Evolutionary conservation across 2,329 filamentous ascomycete species (phyloP).

Genomic region (Albophoma yamanashiensis): DNA sequence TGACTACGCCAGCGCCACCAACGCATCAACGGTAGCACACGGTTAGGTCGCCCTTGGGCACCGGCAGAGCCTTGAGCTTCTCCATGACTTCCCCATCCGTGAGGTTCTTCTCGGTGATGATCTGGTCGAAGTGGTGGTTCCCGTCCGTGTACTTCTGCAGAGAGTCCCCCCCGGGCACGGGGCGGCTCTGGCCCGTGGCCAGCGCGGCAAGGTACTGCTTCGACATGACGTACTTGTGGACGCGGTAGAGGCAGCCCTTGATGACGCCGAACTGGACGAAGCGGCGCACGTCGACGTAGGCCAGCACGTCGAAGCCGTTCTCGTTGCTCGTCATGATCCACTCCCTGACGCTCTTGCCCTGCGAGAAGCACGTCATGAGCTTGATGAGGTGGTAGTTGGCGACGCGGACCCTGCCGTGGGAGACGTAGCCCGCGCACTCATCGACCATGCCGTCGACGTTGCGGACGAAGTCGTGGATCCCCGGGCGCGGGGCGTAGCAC

Average conservation of each 20-base stretch:
- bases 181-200: slow-evolving; percentile 40
- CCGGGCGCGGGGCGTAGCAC: slow-evolving; percentile 73
- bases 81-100: slow-evolving; percentile 61
- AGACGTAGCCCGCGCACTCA: slow-evolving; percentile 81
- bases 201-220: slow-evolving; percentile 49
- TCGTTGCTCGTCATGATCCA: slow-evolving; percentile 73
- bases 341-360: slow-evolving; percentile 74
- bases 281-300: slow-evolving; percentile 75
- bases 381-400: slow-evolving; percentile 60
- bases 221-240: slow-evolving; percentile 80
- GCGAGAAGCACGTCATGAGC: slow-evolving; percentile 76
- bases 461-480: slow-evolving; percentile 68
- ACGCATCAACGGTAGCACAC: slow-evolving; percentile 39
- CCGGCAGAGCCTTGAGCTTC: slow-evolving; percentile 48
- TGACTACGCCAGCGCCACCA: not conserved
- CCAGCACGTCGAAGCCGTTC: slow-evolving; percentile 52
- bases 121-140: slow-evolving; percentile 68
- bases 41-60: slow-evolving; percentile 40
- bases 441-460: slow-evolving; percentile 67
- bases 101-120: slow-evolving; percentile 65
- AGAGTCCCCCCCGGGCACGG: slow-evolving; percentile 31
- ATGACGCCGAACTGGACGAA: slow-evolving; percentile 95
- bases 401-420: slow-evolving; percentile 32
- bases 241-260: slow-evolving; percentile 85
- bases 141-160: slow-evolving; percentile 64